phyloP scores from a whole-genome alignment of 176 grass and related monocot genomes.

The Bromus sterilis region DNA sequence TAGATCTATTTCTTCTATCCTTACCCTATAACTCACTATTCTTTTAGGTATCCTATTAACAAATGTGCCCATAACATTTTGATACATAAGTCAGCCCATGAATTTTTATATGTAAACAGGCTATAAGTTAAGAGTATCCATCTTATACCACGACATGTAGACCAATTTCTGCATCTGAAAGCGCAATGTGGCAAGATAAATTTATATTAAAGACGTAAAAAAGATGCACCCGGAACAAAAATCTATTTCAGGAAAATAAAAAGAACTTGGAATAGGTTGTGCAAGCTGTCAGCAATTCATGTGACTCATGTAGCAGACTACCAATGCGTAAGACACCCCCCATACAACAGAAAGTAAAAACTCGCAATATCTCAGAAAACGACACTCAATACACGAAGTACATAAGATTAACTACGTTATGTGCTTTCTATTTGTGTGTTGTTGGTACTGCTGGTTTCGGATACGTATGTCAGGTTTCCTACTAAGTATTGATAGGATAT shows the following conservation, averaged over 20 bases:
- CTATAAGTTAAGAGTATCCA: background rate
- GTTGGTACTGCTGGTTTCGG: background rate
- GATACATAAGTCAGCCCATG: background rate
- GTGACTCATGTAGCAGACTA: background rate
- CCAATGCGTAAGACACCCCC: background rate
- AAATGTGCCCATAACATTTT: background rate
- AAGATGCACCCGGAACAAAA: background rate
- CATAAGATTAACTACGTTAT: background rate
- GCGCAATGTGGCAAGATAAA: background rate
- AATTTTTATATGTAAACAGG: background rate
- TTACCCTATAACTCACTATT: background rate
- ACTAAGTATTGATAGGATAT: background rate
- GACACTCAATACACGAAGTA: background rate
- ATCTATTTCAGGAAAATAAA: background rate
- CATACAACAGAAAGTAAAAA: background rate
- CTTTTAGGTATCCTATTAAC: background rate
- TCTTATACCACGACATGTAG: background rate
- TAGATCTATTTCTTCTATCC: background rate
- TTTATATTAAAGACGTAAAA: background rate
- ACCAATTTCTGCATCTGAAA: background rate
- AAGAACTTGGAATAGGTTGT: background rate
- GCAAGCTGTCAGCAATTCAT: background rate
- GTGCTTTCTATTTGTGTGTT: background rate
- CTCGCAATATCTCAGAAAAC: background rate
- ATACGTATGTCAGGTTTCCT: background rate